Evolutionary conservation across 345 rosid genomes (phyloP), one percentile per base, ranked within the genome.

Genomic region (Odontarrhena argentea): DNA sequence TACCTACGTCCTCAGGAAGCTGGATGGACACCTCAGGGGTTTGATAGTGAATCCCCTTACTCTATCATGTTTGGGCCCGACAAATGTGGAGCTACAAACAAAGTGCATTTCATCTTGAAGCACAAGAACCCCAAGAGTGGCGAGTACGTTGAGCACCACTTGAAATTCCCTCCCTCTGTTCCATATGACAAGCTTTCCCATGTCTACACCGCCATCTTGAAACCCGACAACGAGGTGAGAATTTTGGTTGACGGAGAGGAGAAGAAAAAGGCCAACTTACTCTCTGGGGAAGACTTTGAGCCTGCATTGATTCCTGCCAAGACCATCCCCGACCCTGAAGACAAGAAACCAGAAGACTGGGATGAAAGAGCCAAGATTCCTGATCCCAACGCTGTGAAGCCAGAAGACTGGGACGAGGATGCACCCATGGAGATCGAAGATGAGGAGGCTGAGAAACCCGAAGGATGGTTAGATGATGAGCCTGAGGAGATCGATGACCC

Each of bases 41-140:
- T 89, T 3, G 77, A 84, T 65, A 89, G 76, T 4, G 88, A 87
- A n/a, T 84, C 94, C 9, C 96, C 96, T 28, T 89, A 89, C 74
- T 63, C 91, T 4, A 89, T 89, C 53, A 89, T 89, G 96, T 89
- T 89, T 74, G 96, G 96, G 50, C 96, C 96, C 5, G 96, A 89
- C 79, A 89, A 87, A 62, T 89, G 96, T 69, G 96, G 96, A 54
- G 68, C 77, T 18, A 89, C 96, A 15, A 87, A 89, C 88, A 89
- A 89, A 79, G 96, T 89, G 46, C 96, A 89, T 76, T 89, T 89
- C 76, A 89, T 89, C 57, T 49, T 87, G 26, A 89, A 87, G 83
- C 96, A 89, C 59, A 87, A 89, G 91, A 87, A 89, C 61, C 96
- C 96, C 37, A 89, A 87, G 84, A 89, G 89, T 30, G 96, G 94